Evolutionary conservation across 1,139 yeast species (phyloP).

Genomic region (Nakaseomyces sp.): DNA sequence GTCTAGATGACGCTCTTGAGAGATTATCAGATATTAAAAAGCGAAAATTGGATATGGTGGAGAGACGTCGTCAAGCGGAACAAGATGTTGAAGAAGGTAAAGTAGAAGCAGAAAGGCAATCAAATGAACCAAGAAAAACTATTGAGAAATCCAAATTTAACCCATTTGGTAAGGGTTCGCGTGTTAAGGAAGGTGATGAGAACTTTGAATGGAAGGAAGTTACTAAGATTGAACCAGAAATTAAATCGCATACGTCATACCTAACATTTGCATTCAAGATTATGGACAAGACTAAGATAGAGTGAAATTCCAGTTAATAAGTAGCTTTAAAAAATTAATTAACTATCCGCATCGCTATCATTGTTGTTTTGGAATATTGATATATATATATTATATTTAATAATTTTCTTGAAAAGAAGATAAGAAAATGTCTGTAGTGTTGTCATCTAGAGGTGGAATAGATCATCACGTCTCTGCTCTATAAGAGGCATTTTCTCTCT

Average conservation of each 20-base stretch:
- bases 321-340: background rate
- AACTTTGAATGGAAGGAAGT: slow-evolving; percentile 74
- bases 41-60: slow-evolving; percentile 68
- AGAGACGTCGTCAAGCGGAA: slow-evolving; percentile 40
- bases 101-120: slow-evolving; percentile 11
- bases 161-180: slow-evolving; percentile 74
- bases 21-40: slow-evolving; percentile 73
- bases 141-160: slow-evolving; percentile 55
- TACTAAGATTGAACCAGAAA: slow-evolving; percentile 71
- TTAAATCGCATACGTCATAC: slow-evolving; percentile 91
- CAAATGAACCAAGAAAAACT: slow-evolving; percentile 18
- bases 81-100: slow-evolving; percentile 25
- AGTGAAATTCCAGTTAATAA: background rate
- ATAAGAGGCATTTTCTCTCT: slow-evolving; percentile 67
- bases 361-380: too few species aligned
- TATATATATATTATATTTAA: too few species aligned
- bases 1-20: slow-evolving; percentile 69
- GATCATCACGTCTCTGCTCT: slow-evolving; percentile 57
- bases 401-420: too few species aligned
- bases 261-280: slow-evolving; percentile 71
- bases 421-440: background rate
- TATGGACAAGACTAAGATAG: slow-evolving; percentile 10
- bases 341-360: too few species aligned
- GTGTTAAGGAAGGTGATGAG: slow-evolving; percentile 81
- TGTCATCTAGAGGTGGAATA: slow-evolving; percentile 27